Evolutionary conservation across 352 stramenopile genomes (phyloP), one percentile per base, ranked within the genome.

Genomic region (Phytophthora ohioensis): DNA sequence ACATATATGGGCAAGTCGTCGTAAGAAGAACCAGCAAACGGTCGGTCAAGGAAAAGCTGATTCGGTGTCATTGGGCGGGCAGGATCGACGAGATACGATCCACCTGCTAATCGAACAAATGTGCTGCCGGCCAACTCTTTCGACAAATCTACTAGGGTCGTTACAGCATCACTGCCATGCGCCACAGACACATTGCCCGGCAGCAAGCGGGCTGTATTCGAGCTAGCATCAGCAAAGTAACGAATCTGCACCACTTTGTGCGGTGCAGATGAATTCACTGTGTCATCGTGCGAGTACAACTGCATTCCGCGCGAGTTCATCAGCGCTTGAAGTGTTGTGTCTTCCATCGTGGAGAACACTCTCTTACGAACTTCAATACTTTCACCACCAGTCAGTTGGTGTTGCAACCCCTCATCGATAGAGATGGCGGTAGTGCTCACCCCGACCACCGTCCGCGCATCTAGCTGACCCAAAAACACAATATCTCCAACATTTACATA

Each of bases 101-200:
- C 73, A 11, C 82, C 82, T 51, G 78, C 80, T 36, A 91, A 59
- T 5, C 80, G 80, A 64, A 91, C 73, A 48, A 88, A 91, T 31
- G 74, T 69, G 51, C 71, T 83, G 0, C 49, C 67, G 1, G 55
- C 38, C 5, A 91, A 58, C 5, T 78, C 66, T 0, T 51, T 61
- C 5, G 76, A 75, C 34, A 91, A 73, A 59, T 88, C 76, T 6
- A 76, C 47, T 5, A 80, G 63, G 4, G 82, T 91, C 8, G 47
- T 62, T 5, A 91, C 80, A 2, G 62, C 48, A 64, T 87, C 73
- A 57, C 80, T 91, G 32, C 78, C 82, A 36, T 76, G 68, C 17
- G 69, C 59, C 9, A 88, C 80, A 0, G 78, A 86, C 0, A 87
- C 82, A 41, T 84, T 91, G 8, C 80, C 80, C 11, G 70, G 72